Evolutionary conservation across 441 rosid genomes (phyloP), one percentile per base, ranked within the genome.

Genomic region (Syzygium malaccense): DNA sequence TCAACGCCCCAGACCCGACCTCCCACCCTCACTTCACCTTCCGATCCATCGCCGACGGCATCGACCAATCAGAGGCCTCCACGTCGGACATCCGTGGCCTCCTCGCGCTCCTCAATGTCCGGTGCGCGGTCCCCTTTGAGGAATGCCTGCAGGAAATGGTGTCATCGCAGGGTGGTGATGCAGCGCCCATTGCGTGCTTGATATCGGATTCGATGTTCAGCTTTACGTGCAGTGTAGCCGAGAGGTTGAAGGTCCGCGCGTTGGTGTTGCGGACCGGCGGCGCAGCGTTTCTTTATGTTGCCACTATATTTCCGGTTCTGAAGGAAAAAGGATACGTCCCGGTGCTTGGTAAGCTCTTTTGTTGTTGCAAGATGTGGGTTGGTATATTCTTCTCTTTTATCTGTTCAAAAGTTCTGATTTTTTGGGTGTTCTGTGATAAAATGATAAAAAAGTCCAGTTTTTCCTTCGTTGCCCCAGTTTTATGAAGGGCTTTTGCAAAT

Each of bases 21-120:
- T 90, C 89, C 49, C 86, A 93, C 90, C 98, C 96, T 25, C 92
- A 94, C 83, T 93, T 96, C 91, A 89, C 91, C 68, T 95, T 96
- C 89, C 92, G 91, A 86, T 91, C 89, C 88, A 91, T 96, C 55
- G 83, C 86, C 0, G 96, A 94, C 23, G 90, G 92, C 88, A 89
- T 96, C 26, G 80, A 92, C 19, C 92, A 92, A 53, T 51, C 75
- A 11, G 89, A 87, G 26, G 55, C 92, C 86, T 88, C 91, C 9
- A 84, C 89, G 14, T 53, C 88, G 2, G 28, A 57, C 60, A 25
- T 9, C 28, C 13, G 13, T 8, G 60, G 28, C 13, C 60, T 37
- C n/a, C 7, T 79, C 7, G 14, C 53, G 10, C 53, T 79, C 25
- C 53, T 79, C n/a, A 13, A 37, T 8, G 19, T 5, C 85, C 53